Conservation (phyloP, 306 rosid genomes). For the Vigna unguiculata region DNA sequence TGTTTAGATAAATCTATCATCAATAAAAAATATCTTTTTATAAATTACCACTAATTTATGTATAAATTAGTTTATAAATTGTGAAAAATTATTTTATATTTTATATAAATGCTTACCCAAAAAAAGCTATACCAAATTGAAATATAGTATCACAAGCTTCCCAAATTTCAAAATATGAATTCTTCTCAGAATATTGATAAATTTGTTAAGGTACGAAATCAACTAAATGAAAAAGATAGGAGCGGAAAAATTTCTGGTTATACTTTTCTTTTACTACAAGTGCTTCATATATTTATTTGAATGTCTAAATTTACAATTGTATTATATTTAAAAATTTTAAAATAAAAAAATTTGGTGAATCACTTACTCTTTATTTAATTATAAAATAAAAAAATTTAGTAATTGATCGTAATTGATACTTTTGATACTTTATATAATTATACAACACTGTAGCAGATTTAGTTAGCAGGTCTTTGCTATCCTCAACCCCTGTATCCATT, state of each 20-base stretch:
- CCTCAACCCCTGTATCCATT: conserved; percentile 20
- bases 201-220: not conserved
- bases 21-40: too few relatives aligned
- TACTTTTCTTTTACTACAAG: not conserved
- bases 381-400: conserved; percentile 1
- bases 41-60: too few relatives aligned
- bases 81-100: too few relatives aligned
- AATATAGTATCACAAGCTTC: not conserved
- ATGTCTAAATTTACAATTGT: too few relatives aligned
- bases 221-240: not conserved
- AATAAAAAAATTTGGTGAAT: too few relatives aligned
- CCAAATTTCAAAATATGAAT: not conserved
- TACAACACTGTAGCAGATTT: not conserved
- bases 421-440: not conserved
- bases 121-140: too few relatives aligned
- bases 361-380: not conserved
- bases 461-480: not conserved
- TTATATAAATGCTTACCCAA: too few relatives aligned
- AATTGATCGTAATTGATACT: not conserved
- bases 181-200: not conserved
- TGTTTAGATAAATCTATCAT: too few relatives aligned
- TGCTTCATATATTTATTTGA: too few relatives aligned
- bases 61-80: too few relatives aligned
- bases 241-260: not conserved
- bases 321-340: too few relatives aligned